Base-by-base conservation (phyloP, 352 stramenopile species). In the Lagenidium sp. region DNA sequence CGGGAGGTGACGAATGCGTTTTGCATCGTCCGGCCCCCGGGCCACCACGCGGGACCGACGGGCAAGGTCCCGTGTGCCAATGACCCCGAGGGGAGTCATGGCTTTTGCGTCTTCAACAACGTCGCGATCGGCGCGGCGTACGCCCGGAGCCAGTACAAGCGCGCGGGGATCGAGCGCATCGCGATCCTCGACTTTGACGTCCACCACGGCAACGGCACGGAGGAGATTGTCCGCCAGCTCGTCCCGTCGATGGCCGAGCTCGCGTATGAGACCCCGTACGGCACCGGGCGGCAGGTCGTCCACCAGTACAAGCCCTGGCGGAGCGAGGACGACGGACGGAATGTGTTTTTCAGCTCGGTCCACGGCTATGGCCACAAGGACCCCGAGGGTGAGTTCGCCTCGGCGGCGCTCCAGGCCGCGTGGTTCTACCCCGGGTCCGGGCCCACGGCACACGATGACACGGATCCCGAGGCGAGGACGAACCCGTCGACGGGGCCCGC, bases 121-220 rank as follows among this genome's bases (percentile, higher is more conserved):
- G 94, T 99, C 32, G 95, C 94, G 13, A 95, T 99, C 47, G 96
- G 85, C 29, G 96, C 94, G 21, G 91, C 94, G 1, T 98, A 99
- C 63, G 96, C 95, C 23, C 76, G 91, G 31, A 85, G 70, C 25
- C 85, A 97, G 60, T 94, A 97, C 48, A 85, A 94, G 43, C 79
- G 87, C 47, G 65, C 83, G 38, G 87, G 87, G 2, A 92, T 98
- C 36, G 60, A 95, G 42, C 88, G 87, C 42, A 76, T 99, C 35
- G 95, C 94, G 4, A 98, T 99, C 52, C 59, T 99, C 32, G 96
- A 99, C 55, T 98, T 99, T 78, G 96, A 99, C 64, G 94, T 99
- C 20, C 96, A 99, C 58, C 95, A 99, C 59, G 84, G 96, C 36
- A 99, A 99, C 68, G 96, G 96, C 13, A 99, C 96, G 0, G 94